Base-by-base conservation (phyloP, 148 eudicot genomes). In the Fagopyrum tataricum region DNA sequence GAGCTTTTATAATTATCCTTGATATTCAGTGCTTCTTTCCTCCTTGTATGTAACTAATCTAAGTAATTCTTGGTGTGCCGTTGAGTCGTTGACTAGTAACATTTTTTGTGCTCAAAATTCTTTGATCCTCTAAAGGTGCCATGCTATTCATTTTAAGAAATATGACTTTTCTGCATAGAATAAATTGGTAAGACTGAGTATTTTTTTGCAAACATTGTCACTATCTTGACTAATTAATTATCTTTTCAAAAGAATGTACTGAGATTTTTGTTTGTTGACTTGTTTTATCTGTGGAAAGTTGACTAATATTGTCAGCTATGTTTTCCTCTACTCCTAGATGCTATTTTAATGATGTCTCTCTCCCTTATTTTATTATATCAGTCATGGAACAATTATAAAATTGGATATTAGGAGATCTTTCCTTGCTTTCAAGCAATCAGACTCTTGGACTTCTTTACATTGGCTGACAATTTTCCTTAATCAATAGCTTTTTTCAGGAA, bases 401-500 rank as follows among this genome's bases (percentile, higher is more conserved):
- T 12, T 61, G 67, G 67, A 26, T 10, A 26, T 0, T 18, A 6
- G 69, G 14, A 59, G 40, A 39, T 20, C 17, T 61, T 24, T 10
- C 4, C 39, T 26, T 23, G 13, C 7, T 53, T 18, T 53, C 14
- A 58, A 58, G 37, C 64, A 0, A 24, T 24, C 39, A 4, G 17
- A 6, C 42, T 5, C 39, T 23, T 64, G 8, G 44, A 61, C 67
- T 13, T 61, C 17, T 24, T 13, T 61, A 12, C 39, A 61, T 61
- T 12, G 13, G 8, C 69, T 73, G 75, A 55, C 40, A 6, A 37
- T 59, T n/a, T 56, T 73, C 47, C 46, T 9, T 73, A 40, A 59
- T 75, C 74, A 68, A 49, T 78, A 95, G 99, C 90, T 95, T 82
- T 91, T 90, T 75, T 88, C 99, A 42, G 90, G 91, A 72, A 77